phyloP scores from a whole-genome alignment of 2,329 filamentous ascomycete genomes.

The Fusarium humuli region DNA sequence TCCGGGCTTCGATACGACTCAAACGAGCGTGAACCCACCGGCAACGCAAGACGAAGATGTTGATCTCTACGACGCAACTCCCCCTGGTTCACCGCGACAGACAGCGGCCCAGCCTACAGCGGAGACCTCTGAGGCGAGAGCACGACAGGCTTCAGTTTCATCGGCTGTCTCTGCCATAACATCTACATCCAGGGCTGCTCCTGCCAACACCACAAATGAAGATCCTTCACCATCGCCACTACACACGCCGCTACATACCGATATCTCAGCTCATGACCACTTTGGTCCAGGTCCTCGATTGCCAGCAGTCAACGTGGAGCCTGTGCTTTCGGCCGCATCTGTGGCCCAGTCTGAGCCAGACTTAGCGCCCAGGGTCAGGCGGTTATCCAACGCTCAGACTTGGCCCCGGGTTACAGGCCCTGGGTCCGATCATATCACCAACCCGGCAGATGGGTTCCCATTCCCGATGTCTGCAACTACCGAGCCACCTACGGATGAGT shows the following conservation, averaged over 20 bases:
- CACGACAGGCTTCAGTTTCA: slow-evolving; percentile 32
- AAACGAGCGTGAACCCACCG: slow-evolving; percentile 51
- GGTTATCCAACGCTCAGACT: slow-evolving; percentile 55
- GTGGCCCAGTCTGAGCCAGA: slow-evolving; percentile 21
- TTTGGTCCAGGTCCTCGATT: slow-evolving; percentile 28
- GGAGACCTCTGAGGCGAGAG: slow-evolving; percentile 7
- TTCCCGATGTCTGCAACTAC: slow-evolving; percentile 55
- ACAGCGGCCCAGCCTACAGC: slow-evolving; percentile 9
- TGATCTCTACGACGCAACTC: slow-evolving; percentile 62
- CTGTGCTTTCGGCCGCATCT: slow-evolving; percentile 42
- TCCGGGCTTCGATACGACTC: slow-evolving; percentile 41
- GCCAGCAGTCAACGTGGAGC: slow-evolving; percentile 48
- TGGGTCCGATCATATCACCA: slow-evolving; percentile 40
- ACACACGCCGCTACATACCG: slow-evolving; percentile 13
- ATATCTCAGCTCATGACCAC: slow-evolving; percentile 13
- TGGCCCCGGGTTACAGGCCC: slow-evolving; percentile 58
- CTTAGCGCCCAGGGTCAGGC: slow-evolving; percentile 42
- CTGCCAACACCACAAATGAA: slow-evolving; percentile 11
- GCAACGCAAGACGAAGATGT: slow-evolving; percentile 51
- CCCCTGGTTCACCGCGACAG: slow-evolving; percentile 56
- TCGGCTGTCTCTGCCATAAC: slow-evolving; percentile 24
- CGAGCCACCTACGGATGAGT: slow-evolving; percentile 46
- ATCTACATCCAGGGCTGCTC: slow-evolving; percentile 26
- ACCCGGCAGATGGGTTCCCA: slow-evolving; percentile 51
- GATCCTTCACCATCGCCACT: slow-evolving; percentile 14